A percentile compares a stretch with the other conserved stretches of the same genome.
These are phyloP conservation scores for Neonectria punicea DNA, from an alignment of 2,329 filamentous ascomycete genomes.

Conservation along the genomic window DNA sequence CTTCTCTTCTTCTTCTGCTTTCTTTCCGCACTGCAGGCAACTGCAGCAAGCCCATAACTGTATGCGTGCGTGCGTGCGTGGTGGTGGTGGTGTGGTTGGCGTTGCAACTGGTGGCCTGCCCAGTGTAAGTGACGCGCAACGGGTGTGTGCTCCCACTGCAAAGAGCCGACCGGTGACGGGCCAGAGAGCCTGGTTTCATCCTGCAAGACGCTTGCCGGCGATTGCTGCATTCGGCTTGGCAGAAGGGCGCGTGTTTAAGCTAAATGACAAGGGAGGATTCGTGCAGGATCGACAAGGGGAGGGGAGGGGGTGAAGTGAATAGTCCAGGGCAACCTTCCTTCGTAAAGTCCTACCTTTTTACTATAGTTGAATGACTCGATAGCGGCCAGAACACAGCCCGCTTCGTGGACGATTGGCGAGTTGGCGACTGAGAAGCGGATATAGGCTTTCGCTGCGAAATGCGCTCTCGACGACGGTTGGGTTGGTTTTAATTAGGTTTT, in stretches of 20 bases:
- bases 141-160: not conserved
- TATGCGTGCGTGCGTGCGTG: not conserved
- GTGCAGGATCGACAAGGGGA: not conserved
- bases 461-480: not conserved
- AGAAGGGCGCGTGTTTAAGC: not conserved
- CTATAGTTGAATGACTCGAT: no score
- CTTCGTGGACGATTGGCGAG: not conserved
- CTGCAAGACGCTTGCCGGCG: not conserved
- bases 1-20: not conserved
- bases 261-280: not conserved
- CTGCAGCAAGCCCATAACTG: conserved; percentile 4
- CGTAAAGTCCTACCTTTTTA: not conserved
- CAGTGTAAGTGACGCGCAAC: conserved; percentile 6
- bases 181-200: conserved; percentile 1
- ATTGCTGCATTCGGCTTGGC: not conserved
- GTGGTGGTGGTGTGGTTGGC: conserved; percentile 4
- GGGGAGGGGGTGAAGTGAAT: no score
- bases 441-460: not conserved
- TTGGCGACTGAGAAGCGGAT: not conserved
- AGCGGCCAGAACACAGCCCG: not conserved
- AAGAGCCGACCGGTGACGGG: not conserved
- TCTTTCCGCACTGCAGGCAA: not conserved
- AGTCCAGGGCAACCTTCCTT: not conserved
- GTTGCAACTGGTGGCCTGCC: not conserved
- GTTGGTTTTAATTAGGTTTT: conserved; percentile 21